Evolutionary conservation across 139 green algal genomes (phyloP).

Genomic region (Nannochloris sp.): DNA sequence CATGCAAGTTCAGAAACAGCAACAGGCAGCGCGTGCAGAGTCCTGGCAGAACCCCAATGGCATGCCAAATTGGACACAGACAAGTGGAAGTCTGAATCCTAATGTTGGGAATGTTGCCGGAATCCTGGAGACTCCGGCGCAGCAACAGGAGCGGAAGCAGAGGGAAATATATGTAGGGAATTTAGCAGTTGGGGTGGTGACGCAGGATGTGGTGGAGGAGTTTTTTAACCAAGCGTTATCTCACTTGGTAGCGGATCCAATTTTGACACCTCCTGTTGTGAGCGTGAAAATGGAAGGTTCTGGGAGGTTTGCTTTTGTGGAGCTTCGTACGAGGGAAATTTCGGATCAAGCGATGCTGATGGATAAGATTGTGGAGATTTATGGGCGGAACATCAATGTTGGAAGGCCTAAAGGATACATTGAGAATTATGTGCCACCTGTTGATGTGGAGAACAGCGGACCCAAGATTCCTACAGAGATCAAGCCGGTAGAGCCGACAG

Average conservation of each 20-base stretch:
- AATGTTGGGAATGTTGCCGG: too few species aligned
- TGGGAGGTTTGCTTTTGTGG: conserved; percentile 84
- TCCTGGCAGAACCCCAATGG: too few species aligned
- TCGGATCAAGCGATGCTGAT: conserved; percentile 64
- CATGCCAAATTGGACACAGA: too few species aligned
- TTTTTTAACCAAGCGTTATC: conserved; percentile 70
- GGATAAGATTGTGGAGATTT: conserved; percentile 79
- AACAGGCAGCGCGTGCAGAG: not conserved
- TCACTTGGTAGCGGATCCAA: conserved; percentile 51
- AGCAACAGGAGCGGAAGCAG: conserved; percentile 49
- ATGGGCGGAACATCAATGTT: conserved; percentile 73
- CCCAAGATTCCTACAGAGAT: not conserved
- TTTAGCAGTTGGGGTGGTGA: conserved; percentile 68
- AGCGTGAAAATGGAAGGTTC: conserved; percentile 29
- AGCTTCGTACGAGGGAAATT: conserved; percentile 73
- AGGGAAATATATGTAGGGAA: conserved; percentile 84
- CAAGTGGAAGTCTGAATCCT: too few species aligned
- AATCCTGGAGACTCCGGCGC: conserved; percentile 7
- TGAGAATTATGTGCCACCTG: conserved; percentile 29
- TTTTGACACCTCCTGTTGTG: conserved; percentile 59
- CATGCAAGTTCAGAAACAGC: not conserved
- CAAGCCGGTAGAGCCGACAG: not conserved
- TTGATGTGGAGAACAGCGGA: not conserved
- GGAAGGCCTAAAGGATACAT: conserved; percentile 82
- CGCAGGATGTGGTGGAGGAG: conserved; percentile 61